Conservation (phyloP, 192 early-diverging fungal species). For the Jimgerdemannia flammicorona region DNA sequence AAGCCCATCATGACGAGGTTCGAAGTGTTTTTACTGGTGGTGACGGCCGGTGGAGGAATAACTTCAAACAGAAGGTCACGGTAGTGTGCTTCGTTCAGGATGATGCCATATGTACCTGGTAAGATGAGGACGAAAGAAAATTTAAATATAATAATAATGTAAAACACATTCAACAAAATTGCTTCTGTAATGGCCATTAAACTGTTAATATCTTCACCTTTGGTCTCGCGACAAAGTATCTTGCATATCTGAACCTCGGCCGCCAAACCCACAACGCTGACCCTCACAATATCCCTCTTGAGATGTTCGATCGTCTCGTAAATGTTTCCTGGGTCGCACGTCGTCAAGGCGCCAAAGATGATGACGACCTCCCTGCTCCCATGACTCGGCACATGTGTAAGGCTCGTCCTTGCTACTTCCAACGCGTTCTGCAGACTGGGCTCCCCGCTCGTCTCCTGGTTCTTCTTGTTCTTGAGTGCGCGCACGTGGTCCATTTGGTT, state of each 20-base stretch:
- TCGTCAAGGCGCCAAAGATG: slow-evolving; percentile 85
- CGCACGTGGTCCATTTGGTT: slow-evolving; percentile 79
- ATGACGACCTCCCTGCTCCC: slow-evolving; percentile 84
- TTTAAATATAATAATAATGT: neutral
- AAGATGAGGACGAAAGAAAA: slow-evolving; percentile 1
- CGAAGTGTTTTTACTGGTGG: slow-evolving; percentile 46
- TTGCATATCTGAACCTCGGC: slow-evolving; percentile 88
- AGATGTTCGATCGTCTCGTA: slow-evolving; percentile 72
- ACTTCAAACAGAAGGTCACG: slow-evolving; percentile 80
- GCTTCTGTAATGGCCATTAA: neutral
- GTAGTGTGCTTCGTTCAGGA: slow-evolving; percentile 78
- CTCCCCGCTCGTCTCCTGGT: slow-evolving; percentile 74
- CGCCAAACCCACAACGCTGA: slow-evolving; percentile 83
- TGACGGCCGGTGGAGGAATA: slow-evolving; percentile 85
- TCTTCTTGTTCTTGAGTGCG: slow-evolving; percentile 60
- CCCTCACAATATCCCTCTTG: slow-evolving; percentile 67
- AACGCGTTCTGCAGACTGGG: slow-evolving; percentile 92
- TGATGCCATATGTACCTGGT: slow-evolving; percentile 75
- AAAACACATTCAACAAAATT: neutral
- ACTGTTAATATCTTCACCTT: slow-evolving; percentile 38
- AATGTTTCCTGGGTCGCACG: slow-evolving; percentile 94
- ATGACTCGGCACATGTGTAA: slow-evolving; percentile 85
- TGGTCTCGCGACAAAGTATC: slow-evolving; percentile 68
- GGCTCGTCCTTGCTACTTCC: slow-evolving; percentile 71
- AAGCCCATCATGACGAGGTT: slow-evolving; percentile 94